Conservation (phyloP, 2,329 filamentous ascomycete species). For the Calonectria ilicicola region DNA sequence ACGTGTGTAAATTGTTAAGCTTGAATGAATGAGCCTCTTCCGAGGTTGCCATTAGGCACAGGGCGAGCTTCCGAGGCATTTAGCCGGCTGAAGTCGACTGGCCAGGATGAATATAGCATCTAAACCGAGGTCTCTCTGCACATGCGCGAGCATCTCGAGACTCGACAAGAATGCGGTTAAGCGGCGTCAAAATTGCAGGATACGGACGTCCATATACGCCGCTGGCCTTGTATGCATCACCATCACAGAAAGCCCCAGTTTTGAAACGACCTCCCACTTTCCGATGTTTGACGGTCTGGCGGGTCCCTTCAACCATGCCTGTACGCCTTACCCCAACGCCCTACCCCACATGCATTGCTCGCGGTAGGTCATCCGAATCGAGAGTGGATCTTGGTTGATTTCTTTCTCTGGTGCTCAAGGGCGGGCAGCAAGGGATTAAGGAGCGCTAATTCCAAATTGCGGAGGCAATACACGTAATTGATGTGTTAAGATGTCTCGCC, state of each 20-base stretch:
- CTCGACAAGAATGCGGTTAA: neutral
- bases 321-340: neutral
- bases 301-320: neutral
- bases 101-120: neutral
- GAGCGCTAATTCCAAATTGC: neutral
- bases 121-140: neutral
- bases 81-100: neutral
- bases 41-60: neutral
- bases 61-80: neutral
- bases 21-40: neutral
- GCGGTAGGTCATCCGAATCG: neutral
- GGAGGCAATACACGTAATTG: neutral
- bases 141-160: neutral
- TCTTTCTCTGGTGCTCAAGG: neutral
- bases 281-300: slow-evolving; percentile 1
- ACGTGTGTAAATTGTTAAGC: neutral
- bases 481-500: neutral
- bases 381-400: neutral
- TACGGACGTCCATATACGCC: neutral
- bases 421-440: neutral
- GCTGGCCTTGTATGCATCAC: neutral
- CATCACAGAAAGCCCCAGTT: neutral
- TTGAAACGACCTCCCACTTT: slow-evolving; percentile 5
- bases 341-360: neutral
- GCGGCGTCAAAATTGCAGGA: neutral